Base-by-base conservation (phyloP, 306 rosid species). In the Glycine tomentella region DNA sequence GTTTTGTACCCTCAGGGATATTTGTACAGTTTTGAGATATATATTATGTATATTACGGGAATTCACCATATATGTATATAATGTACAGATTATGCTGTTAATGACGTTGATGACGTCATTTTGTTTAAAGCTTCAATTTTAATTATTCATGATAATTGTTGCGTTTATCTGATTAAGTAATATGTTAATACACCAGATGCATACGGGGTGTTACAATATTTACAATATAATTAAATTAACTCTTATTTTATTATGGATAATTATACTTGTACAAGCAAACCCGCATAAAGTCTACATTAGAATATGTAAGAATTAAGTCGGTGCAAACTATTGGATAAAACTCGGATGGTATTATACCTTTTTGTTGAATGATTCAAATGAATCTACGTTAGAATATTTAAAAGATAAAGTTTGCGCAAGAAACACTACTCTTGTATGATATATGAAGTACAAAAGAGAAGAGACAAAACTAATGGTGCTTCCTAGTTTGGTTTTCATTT, bases 301-400 rank as follows among this genome's bases (percentile, higher is more conserved):
- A 33, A 33, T 33, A 42, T 72, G 40, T n/a, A 33, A 52, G 33
- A 52, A 34, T 34, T 14, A 33, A 72, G 48, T 51, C 52, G 1
- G 40, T 52, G 50, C 36, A 52, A 17, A 53, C 44, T 9, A 57
- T 40, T 56, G 56, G 68, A 73, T 74, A 56, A 56, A 74, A 74
- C 78, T 13, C 4, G 15, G 15, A 36, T 36, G 45, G 7, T 4
- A 34, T n/a, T 15, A 5, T 15, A 38, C 42, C 51, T 73, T 53
- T 73, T 53, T 36, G 12, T 68, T 45, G 55, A 68, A 68, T n/a
- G 73, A 68, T 44, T 66, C 72, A 66, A 66, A 66, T 40, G 34
- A 66, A 66, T 66, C 50, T 36, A 63, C 10, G 7, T 25, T 70
- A 51, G 63, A 50, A 49, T 50, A 31, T 72, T 33, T 33, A 31